Base-by-base conservation (phyloP, 768 basidiomycete genomes). In the Hortiboletus campestris region DNA sequence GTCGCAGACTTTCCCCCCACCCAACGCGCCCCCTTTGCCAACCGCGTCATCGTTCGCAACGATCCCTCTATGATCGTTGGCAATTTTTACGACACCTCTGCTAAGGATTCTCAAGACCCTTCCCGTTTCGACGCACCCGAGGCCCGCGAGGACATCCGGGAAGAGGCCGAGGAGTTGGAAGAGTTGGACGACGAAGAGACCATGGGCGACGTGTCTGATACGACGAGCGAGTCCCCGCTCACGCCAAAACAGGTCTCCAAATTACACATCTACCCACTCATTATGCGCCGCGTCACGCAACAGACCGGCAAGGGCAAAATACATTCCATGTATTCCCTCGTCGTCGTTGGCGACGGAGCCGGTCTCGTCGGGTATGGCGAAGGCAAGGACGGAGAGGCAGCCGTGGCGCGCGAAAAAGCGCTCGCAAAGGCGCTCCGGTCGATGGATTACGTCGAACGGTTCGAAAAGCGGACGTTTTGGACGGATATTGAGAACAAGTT, bases 231-330 rank as follows among this genome's bases (percentile, higher is more conserved):
- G 36, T 53, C 55, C 19, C 59, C 66, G 12, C 64, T 61, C 51
- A 50, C 55, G 3, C 57, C 58, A 9, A 14, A 38, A 14, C 66
- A 76, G 25, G 57, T 72, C 48, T 53, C 62, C n/a, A 64, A 66
- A 29, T 65, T 80, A 31, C 74, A 79, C 60, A 58, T 70, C 20
- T 79, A 76, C 58, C 60, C 75, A 0, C 71, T 81, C 55, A 56
- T 83, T 58, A 60, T 56, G 59, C 80, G 85, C 7, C 75, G 84
- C 40, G 87, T 95, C 62, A 84, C 84, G 5, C 88, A 92, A 58
- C 95, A 98, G 80, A 98, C 94, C 0, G 87, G 89, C 53, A 98
- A 98, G 74, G 97, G 97, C 14, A 96, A 93, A 67, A 88, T 89
- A 57, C 78, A 81, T 28, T 80, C 84, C 17, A 70, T 79, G 49